Evolutionary conservation across 371 early-diverging fungal genomes (phyloP).

Genomic region (Rhizopus arrhizus): DNA sequence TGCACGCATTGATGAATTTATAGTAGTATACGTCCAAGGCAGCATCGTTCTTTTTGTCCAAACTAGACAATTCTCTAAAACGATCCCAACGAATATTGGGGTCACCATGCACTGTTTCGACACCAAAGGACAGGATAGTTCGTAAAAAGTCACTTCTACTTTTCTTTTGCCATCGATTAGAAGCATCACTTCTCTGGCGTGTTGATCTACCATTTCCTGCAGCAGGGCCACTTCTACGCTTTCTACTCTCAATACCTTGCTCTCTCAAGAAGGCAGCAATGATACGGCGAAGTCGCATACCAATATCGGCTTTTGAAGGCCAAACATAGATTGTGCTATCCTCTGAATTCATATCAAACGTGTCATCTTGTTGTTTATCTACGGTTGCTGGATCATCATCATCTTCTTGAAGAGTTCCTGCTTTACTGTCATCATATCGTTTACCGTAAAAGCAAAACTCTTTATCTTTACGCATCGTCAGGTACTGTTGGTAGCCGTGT

Average conservation of each 20-base stretch:
- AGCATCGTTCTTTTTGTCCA: slow-evolving; percentile 67
- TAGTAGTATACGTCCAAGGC: slow-evolving; percentile 63
- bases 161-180: slow-evolving; percentile 67
- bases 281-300: slow-evolving; percentile 69
- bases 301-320: slow-evolving; percentile 73
- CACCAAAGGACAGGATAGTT: slow-evolving; percentile 68
- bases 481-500: slow-evolving; percentile 78
- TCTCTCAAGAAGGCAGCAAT: slow-evolving; percentile 66
- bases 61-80: slow-evolving; percentile 67
- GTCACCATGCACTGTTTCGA: slow-evolving; percentile 43
- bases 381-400: slow-evolving; percentile 12
- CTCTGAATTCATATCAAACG: slow-evolving; percentile 25
- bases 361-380: slow-evolving; percentile 26
- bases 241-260: slow-evolving; percentile 41
- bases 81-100: slow-evolving; percentile 58
- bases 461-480: slow-evolving; percentile 64
- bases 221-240: slow-evolving; percentile 28
- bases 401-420: slow-evolving; percentile 43
- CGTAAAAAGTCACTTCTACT: slow-evolving; percentile 66
- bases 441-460: slow-evolving; percentile 65
- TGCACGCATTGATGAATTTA: slow-evolving; percentile 58
- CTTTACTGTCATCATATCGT: slow-evolving; percentile 49
- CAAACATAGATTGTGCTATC: slow-evolving; percentile 43
- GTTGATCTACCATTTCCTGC: slow-evolving; percentile 11
- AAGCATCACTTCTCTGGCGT: slow-evolving; percentile 43